Evolutionary conservation across 2,329 filamentous ascomycete genomes (phyloP).

Genomic region (Fusarium sp.): DNA sequence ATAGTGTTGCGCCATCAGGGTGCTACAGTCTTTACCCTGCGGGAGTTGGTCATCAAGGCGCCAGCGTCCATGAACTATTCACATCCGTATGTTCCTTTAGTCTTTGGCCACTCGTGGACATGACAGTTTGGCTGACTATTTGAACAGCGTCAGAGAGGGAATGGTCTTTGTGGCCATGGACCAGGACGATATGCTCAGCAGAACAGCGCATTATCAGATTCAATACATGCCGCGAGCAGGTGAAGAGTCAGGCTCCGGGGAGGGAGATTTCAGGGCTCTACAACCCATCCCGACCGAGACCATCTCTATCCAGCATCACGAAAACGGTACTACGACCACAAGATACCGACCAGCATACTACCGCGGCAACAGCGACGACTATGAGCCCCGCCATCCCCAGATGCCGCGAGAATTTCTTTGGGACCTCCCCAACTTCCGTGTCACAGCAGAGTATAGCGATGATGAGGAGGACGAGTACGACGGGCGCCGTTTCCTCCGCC

Average conservation of each 20-base stretch:
- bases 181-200: slow-evolving; percentile 77
- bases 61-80: slow-evolving; percentile 82
- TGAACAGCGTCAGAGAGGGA: slow-evolving; percentile 82
- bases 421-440: slow-evolving; percentile 62
- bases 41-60: slow-evolving; percentile 89
- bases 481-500: slow-evolving; percentile 48
- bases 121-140: slow-evolving; percentile 32
- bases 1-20: slow-evolving; percentile 86
- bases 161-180: slow-evolving; percentile 93
- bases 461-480: slow-evolving; percentile 62
- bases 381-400: slow-evolving; percentile 63
- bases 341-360: slow-evolving; percentile 59
- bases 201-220: slow-evolving; percentile 81
- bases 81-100: slow-evolving; percentile 75
- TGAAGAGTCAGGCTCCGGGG: slow-evolving; percentile 29
- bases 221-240: slow-evolving; percentile 63
- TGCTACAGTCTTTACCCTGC: slow-evolving; percentile 82
- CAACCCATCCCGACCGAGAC: slow-evolving; percentile 51
- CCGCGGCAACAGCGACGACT: slow-evolving; percentile 55
- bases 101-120: slow-evolving; percentile 17
- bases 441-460: slow-evolving; percentile 72
- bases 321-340: slow-evolving; percentile 63
- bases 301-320: slow-evolving; percentile 65
- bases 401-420: slow-evolving; percentile 68
- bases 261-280: slow-evolving; percentile 34